Evolutionary conservation across 1,284 basidiomycete genomes (phyloP).

Genomic region (Marasmius fiardii): DNA sequence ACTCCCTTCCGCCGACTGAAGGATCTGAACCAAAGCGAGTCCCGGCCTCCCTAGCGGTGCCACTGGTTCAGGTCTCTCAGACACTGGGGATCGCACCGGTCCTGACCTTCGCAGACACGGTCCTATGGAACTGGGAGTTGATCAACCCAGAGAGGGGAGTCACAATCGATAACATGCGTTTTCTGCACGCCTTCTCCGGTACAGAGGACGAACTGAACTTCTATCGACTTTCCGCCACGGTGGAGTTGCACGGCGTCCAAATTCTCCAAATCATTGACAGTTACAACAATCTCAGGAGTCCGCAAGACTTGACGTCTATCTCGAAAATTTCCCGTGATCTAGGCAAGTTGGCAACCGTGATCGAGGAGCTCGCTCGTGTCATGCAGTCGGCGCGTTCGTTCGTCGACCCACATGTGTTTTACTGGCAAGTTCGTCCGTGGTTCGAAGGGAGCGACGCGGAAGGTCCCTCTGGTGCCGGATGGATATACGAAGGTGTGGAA

Average conservation of each 20-base stretch:
- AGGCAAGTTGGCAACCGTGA: conserved; percentile 61
- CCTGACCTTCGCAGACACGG: conserved; percentile 93
- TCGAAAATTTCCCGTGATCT: conserved; percentile 76
- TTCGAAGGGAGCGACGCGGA: conserved; percentile 79
- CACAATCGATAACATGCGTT: conserved; percentile 61
- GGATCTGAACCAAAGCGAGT: conserved; percentile 45
- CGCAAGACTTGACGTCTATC: conserved; percentile 66
- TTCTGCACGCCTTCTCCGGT: conserved; percentile 78
- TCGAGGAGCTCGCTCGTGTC: conserved; percentile 71
- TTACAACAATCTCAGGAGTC: conserved; percentile 68
- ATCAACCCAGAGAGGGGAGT: conserved; percentile 50
- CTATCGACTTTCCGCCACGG: conserved; percentile 81
- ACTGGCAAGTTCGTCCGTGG: conserved; percentile 92
- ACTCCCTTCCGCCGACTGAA: conserved; percentile 59
- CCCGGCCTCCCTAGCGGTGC: conserved; percentile 79
- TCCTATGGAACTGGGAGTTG: conserved; percentile 90
- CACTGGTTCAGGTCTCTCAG: conserved; percentile 74
- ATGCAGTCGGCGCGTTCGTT: conserved; percentile 68
- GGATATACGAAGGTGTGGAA: conserved; percentile 84
- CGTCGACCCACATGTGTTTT: conserved; percentile 88
- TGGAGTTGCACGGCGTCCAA: conserved; percentile 86
- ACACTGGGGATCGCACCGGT: conserved; percentile 86
- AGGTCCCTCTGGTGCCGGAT: conserved; percentile 52
- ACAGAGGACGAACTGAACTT: conserved; percentile 86
- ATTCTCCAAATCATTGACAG: conserved; percentile 89